Evolutionary conservation across 2,329 filamentous ascomycete species (phyloP).

Genomic region (Helotiales sp.): DNA sequence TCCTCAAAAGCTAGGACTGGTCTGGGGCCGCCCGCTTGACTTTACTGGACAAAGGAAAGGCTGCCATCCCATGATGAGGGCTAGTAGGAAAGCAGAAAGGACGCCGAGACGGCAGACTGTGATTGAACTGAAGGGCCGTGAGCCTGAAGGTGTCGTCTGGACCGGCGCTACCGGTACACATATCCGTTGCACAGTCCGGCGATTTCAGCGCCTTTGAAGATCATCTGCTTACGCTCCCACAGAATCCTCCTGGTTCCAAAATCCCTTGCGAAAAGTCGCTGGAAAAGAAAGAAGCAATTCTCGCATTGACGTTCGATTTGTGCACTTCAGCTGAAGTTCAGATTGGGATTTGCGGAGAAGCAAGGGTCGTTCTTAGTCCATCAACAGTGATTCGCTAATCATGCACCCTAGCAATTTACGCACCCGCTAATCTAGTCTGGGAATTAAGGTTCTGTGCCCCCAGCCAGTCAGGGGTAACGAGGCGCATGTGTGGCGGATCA

Average conservation of each 20-base stretch:
- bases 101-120: background rate
- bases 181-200: background rate
- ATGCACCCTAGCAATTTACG: background rate
- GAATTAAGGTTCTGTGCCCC: background rate
- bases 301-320: background rate
- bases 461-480: constrained; percentile 3
- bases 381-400: background rate
- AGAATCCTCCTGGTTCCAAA: background rate
- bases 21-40: background rate
- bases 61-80: background rate
- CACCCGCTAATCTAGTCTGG: background rate
- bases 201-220: background rate
- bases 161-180: background rate
- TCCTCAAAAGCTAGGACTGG: constrained; percentile 3
- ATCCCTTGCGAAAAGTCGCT: background rate
- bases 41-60: background rate
- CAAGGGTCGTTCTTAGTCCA: background rate
- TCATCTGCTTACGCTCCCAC: background rate
- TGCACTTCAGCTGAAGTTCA: background rate
- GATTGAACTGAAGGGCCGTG: background rate
- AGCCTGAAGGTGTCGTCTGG: background rate
- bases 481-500: background rate
- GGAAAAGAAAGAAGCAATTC: background rate
- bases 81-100: background rate
- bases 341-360: background rate